phyloP scores from a whole-genome alignment of 129 eudicot genomes.

The Sambucus nigra region DNA sequence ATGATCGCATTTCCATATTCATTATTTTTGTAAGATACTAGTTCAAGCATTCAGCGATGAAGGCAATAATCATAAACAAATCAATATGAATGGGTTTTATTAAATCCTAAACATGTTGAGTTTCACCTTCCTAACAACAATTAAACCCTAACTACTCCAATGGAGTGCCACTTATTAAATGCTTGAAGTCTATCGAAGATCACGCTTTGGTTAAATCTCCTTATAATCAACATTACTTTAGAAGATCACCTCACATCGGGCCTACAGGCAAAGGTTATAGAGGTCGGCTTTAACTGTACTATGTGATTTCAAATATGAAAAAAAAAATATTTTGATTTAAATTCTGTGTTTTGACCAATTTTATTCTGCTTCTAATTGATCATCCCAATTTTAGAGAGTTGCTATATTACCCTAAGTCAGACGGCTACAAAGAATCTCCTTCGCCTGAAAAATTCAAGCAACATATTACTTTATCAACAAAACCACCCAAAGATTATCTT shows the following conservation, averaged over 20 bases:
- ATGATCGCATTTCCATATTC: slow-evolving; percentile 3
- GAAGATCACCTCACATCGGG: slow-evolving; percentile 85
- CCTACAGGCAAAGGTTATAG: slow-evolving; percentile 79
- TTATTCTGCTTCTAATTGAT: slow-evolving; percentile 38
- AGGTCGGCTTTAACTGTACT: slow-evolving; percentile 37
- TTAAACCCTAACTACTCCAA: slow-evolving; percentile 79
- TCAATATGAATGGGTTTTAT: neutral
- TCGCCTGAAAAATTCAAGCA: slow-evolving; percentile 60
- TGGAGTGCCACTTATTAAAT: slow-evolving; percentile 52
- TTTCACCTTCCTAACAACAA: slow-evolving; percentile 5
- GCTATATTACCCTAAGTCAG: slow-evolving; percentile 51
- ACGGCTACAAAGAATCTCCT: slow-evolving; percentile 47
- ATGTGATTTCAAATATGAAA: neutral
- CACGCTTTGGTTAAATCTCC: slow-evolving; percentile 69
- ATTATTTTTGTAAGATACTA: too few species aligned
- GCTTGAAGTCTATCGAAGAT: slow-evolving; percentile 68
- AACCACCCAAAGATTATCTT: slow-evolving; percentile 75
- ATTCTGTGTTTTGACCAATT: neutral
- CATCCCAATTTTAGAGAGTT: slow-evolving; percentile 51
- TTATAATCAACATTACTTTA: slow-evolving; percentile 68
- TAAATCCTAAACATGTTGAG: neutral
- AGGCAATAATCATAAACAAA: neutral
- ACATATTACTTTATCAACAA: slow-evolving; percentile 66
- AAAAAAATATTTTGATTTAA: neutral
- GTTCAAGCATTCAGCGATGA: neutral